Base-by-base conservation (phyloP, 148 eudicot species). In the Persicaria maculosa region DNA sequence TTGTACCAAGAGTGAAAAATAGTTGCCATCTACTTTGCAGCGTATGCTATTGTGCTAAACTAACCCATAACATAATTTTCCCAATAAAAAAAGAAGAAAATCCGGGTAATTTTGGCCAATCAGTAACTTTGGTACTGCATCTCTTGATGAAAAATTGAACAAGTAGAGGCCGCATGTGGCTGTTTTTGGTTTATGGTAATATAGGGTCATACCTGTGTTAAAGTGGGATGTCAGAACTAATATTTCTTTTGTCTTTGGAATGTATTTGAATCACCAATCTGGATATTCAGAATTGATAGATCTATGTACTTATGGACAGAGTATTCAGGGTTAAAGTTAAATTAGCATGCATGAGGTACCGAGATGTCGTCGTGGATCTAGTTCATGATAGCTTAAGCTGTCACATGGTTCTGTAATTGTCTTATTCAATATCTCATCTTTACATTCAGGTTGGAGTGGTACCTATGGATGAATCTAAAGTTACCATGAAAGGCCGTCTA, bases 391-490 rank as follows among this genome's bases (percentile, higher is more conserved):
- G 67, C 67, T 53, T 57, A 57, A 57, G 62, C 9, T 57, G 31
- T 31, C 40, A 57, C 25, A 57, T 57, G 62, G 62, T 19, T 57
- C 44, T 9, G 68, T 62, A 62, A 11, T 62, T 62, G 44, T 44
- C 68, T 62, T 10, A 62, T 57, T 78, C 71, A 74, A 64, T 79
- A 76, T 75, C 74, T 80, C 75, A 58, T 74, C 74, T 59, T 76
- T 73, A 79, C 84, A 75, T 83, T 40, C 73, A 94, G 98, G 98
- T 95, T 79, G 98, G 98, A 72, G 98, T 95, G 76, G 79, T 95
- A 48, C 98, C 98, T 45, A 85, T 89, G 86, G 98, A 95, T 85
- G 97, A 95, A 76, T 95, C 98, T 58, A 92, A 95, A 80, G 85
- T 95, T 74, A 85, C 79, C 74, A 92, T 90, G 97, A 95, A 95